Percentiles rank a stretch among this genome's conserved stretches.
These are phyloP conservation scores for Suillus brevipes DNA, from an alignment of 768 basidiomycete genomes.

Conservation along the genomic window DNA sequence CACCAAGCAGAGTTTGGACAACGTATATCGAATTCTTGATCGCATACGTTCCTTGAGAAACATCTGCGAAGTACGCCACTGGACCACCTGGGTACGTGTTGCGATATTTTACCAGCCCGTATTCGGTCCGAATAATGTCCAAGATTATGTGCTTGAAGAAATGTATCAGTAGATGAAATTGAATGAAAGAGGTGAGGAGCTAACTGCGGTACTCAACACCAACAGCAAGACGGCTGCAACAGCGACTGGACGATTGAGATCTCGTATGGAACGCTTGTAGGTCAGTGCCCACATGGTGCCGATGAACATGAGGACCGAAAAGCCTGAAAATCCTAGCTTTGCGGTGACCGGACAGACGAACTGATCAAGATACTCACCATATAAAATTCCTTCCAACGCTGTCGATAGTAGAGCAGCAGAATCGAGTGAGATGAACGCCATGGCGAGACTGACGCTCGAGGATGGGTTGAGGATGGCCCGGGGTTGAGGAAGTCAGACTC, in stretches of 20 bases:
- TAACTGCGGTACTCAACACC: conserved; percentile 23
- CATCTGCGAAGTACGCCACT: conserved; percentile 15
- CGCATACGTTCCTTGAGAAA: conserved; percentile 21
- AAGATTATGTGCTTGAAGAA: conserved; percentile 13
- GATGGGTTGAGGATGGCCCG: too few species aligned
- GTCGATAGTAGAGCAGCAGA: not conserved
- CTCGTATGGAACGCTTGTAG: not conserved
- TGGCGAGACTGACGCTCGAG: not conserved
- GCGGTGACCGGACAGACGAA: not conserved
- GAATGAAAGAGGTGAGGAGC: not conserved
- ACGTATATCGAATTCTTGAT: conserved; percentile 25
- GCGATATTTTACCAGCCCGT: conserved; percentile 23
- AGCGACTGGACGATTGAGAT: conserved; percentile 16
- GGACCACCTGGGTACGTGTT: conserved; percentile 23
- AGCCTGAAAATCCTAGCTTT: not conserved
- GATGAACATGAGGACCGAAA: not conserved
- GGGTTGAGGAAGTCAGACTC: not conserved
- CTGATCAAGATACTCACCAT: not conserved
- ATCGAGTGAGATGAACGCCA: not conserved
- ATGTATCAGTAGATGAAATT: not conserved
- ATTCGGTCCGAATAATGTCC: conserved; percentile 15
- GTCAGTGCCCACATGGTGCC: not conserved
- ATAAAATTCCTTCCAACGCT: not conserved
- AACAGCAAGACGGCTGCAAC: conserved; percentile 20
- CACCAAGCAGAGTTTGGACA: conserved; percentile 14